Percentiles rank a stretch among this genome's conserved stretches.
Conservation (phyloP, 2,329 filamentous ascomycete species). For the Colletotrichum salicis region DNA sequence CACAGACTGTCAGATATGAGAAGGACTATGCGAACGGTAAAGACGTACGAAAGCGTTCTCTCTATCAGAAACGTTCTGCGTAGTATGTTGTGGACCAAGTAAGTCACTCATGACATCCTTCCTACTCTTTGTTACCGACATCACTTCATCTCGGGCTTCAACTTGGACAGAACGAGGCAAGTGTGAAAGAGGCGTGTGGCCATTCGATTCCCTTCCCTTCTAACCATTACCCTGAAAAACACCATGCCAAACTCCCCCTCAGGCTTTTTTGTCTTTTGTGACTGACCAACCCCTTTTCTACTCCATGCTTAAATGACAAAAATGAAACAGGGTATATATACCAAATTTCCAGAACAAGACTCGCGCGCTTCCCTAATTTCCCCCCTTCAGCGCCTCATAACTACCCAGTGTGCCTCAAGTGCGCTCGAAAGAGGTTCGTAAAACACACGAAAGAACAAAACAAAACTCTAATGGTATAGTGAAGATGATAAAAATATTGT, state of each 20-base stretch:
- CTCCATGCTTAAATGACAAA: conserved; percentile 8
- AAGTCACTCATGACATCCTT: too few species aligned
- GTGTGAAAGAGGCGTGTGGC: too few species aligned
- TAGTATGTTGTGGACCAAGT: too few species aligned
- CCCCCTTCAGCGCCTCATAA: not conserved
- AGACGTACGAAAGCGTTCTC: too few species aligned
- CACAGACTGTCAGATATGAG: too few species aligned
- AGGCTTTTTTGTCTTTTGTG: not conserved
- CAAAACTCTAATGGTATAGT: not conserved
- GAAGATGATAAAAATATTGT: not conserved
- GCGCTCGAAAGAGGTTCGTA: too few species aligned
- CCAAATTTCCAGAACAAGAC: conserved; percentile 8
- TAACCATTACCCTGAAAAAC: not conserved
- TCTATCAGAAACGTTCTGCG: too few species aligned
- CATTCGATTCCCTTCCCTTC: not conserved
- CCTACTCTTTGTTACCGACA: too few species aligned
- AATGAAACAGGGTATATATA: conserved; percentile 30
- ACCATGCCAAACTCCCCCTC: not conserved
- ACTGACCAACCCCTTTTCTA: not conserved
- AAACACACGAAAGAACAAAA: not conserved
- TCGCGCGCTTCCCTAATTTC: not conserved
- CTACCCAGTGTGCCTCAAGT: not conserved
- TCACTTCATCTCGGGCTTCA: too few species aligned
- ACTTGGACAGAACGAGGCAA: too few species aligned
- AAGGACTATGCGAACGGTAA: too few species aligned